phyloP scores from a whole-genome alignment of 352 stramenopile genomes.

The Globisporangium cederbergense region DNA sequence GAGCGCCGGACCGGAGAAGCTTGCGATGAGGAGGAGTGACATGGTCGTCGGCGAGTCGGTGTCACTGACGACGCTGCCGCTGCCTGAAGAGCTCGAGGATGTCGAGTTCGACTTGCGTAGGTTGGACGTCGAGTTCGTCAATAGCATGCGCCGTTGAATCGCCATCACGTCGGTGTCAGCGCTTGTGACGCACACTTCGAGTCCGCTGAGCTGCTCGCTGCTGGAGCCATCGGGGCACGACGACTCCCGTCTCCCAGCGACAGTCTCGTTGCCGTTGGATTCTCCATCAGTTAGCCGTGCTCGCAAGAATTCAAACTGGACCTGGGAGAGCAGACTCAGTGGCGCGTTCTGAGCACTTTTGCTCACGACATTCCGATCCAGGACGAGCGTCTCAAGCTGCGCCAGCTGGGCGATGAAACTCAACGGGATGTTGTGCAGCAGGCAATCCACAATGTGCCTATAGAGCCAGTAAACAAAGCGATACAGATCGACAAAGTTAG shows the following conservation, averaged over 20 bases:
- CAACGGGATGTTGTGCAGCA: conserved; percentile 20
- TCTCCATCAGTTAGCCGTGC: not conserved
- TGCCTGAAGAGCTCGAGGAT: not conserved
- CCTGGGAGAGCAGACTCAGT: not conserved
- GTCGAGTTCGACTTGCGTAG: conserved; percentile 5
- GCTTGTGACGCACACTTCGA: not conserved
- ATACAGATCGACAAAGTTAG: not conserved
- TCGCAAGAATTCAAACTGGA: conserved; percentile 5
- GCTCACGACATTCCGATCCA: not conserved
- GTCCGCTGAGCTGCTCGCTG: not conserved
- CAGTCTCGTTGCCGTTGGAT: not conserved
- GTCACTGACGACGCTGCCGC: not conserved
- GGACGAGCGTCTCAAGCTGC: conserved; percentile 21
- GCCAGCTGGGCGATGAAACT: conserved; percentile 17
- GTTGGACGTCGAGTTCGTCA: not conserved
- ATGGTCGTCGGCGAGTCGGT: conserved; percentile 1
- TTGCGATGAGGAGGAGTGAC: conserved; percentile 7
- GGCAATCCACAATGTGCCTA: conserved; percentile 24
- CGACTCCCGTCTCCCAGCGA: not conserved
- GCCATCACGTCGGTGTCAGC: not conserved
- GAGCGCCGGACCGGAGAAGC: not conserved
- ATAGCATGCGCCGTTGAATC: not conserved
- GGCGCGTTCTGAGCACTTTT: not conserved
- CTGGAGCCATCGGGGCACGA: conserved; percentile 2
- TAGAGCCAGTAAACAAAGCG: no score